Evolutionary conservation across 2,329 filamentous ascomycete species (phyloP).

Genomic region (Plectosphaerella sp.): DNA sequence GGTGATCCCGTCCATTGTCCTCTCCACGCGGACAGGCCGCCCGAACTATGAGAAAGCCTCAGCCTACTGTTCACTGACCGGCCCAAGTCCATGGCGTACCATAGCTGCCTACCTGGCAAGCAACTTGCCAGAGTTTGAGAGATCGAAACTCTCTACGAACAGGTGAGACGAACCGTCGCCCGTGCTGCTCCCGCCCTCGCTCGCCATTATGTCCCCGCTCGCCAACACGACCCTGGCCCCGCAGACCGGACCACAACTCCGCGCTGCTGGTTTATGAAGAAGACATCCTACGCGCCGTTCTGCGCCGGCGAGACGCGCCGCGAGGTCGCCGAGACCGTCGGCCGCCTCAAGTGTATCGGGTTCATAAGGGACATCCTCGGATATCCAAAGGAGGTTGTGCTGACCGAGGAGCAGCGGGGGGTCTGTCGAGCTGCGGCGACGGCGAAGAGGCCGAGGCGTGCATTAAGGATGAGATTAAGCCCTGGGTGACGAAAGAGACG

Average conservation of each 20-base stretch:
- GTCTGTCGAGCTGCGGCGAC: conserved; percentile 37
- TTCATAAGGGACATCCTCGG: conserved; percentile 81
- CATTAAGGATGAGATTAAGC: conserved; percentile 56
- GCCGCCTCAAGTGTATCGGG: conserved; percentile 65
- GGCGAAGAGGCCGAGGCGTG: conserved; percentile 43
- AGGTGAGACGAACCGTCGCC: too few species aligned
- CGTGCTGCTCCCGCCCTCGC: conserved; percentile 63
- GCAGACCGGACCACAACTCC: conserved; percentile 71
- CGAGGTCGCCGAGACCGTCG: conserved; percentile 72
- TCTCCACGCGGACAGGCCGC: too few species aligned
- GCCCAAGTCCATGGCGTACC: too few species aligned
- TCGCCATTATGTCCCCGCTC: conserved; percentile 63
- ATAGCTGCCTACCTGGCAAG: too few species aligned
- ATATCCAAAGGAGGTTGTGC: conserved; percentile 78
- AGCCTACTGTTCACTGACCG: too few species aligned
- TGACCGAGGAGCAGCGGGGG: conserved; percentile 50
- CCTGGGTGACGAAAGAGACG: conserved; percentile 69
- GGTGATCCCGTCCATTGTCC: too few species aligned
- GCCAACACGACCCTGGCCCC: conserved; percentile 64
- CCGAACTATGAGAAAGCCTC: too few species aligned
- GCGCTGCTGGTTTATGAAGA: conserved; percentile 66
- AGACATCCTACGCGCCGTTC: conserved; percentile 87
- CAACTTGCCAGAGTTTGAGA: too few species aligned
- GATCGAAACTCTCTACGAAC: too few species aligned
- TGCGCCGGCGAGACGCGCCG: conserved; percentile 72